Base-by-base conservation (phyloP, 148 eudicot species). In the Vaccinium macrocarpon region DNA sequence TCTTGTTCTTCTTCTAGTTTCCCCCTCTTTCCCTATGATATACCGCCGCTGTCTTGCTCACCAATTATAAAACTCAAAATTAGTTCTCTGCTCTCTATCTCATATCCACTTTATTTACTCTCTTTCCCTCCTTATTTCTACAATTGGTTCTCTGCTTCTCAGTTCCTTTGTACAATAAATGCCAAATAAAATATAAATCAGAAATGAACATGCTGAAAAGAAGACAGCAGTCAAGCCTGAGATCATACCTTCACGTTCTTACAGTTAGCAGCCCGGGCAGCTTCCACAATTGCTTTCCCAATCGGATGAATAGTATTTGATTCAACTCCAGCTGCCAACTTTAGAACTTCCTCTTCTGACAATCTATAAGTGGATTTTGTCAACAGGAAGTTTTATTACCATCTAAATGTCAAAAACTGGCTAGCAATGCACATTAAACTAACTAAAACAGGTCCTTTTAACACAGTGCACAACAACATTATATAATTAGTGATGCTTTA, bases 261-360 rank as follows among this genome's bases (percentile, higher is more conserved):
- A 86, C 91, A 87, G 76, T 90, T 90, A 61, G 86, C 82, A 62
- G 91, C 87, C 81, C 85, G 88, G 77, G 99, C 98, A 68, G 99
- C 98, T 89, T 92, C 89, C 6, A 94, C 94, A 68, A 97, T 97
- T 87, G 99, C 99, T 92, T 95, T 97, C 76, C 98, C 99, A 83
- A 95, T 93, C 59, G 99, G 99, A 87, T 97, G 99, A 77, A 92
- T 91, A 18, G 99, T 93, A 88, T 92, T 97, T 79, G 91, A 91
- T 89, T 97, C 99, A 53, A 97, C 99, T 61, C 92, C 95, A 86
- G 98, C 97, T 5, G 98, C 99, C 84, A 97, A 87, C 83, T 81
- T 89, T 75, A 97, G 87, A 76, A 97, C 84, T 81, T 97, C 99
- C 52, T 87, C 82, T 81, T 93, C 93, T 38, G 98, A 94, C 89